Evolutionary conservation across 257 asterid genomes (phyloP).

Genomic region (Nicotiana otophora): DNA sequence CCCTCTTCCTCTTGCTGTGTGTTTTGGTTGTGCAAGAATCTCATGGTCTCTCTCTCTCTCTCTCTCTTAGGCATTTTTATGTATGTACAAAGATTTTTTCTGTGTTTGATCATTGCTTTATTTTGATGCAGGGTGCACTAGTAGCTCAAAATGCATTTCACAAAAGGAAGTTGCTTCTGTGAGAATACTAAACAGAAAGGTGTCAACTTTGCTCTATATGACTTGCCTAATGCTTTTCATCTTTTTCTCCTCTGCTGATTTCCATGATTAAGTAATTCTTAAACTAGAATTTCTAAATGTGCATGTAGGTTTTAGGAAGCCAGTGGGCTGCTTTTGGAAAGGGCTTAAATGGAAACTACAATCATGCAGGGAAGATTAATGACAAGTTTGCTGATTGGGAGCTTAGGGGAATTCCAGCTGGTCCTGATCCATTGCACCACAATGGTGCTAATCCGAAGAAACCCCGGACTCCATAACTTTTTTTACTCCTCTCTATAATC

Average conservation of each 20-base stretch:
- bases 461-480: conserved; percentile 41
- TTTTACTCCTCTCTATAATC: no score
- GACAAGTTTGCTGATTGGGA: conserved; percentile 41
- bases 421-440: conserved; percentile 69
- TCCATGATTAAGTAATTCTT: not conserved
- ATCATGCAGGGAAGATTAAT: conserved; percentile 18
- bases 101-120: not conserved
- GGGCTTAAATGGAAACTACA: conserved; percentile 15
- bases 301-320: not conserved
- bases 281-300: not conserved
- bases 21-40: conserved; percentile 2
- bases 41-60: not conserved
- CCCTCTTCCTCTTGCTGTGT: not conserved
- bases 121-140: conserved; percentile 39
- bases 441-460: conserved; percentile 42
- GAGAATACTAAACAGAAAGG: conserved; percentile 27
- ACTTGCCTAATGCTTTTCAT: not conserved
- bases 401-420: conserved; percentile 57
- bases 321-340: not conserved
- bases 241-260: not conserved
- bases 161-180: conserved; percentile 15
- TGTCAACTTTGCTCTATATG: not conserved
- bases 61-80: not conserved
- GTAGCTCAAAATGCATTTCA: conserved; percentile 4
- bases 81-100: not conserved